These are phyloP conservation scores for Phylloboletellus chloephorus DNA, from an alignment of 1,284 basidiomycete genomes.

Conservation along the genomic window DNA sequence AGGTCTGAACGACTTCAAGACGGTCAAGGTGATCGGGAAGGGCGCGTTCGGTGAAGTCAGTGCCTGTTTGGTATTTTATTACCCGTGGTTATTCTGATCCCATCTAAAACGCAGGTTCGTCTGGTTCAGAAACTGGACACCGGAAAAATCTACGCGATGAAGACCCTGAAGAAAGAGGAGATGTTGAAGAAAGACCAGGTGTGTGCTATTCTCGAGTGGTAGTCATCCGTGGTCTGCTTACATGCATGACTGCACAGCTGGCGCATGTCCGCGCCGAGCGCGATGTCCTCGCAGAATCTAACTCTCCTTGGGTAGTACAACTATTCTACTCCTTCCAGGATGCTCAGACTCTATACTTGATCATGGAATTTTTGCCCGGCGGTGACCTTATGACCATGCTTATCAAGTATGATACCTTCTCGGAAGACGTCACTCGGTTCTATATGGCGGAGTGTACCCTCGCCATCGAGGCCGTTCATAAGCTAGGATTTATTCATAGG, in stretches of 20 bases:
- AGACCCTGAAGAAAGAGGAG: slow-evolving; percentile 94
- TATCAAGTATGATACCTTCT: slow-evolving; percentile 99
- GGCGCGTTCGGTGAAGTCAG: slow-evolving; percentile 88
- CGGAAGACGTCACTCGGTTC: slow-evolving; percentile 96
- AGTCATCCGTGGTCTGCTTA: slow-evolving; percentile 29
- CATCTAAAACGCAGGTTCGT: slow-evolving; percentile 65
- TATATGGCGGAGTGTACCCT: slow-evolving; percentile 95
- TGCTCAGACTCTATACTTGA: slow-evolving; percentile 87
- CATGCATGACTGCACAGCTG: slow-evolving; percentile 50
- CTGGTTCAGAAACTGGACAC: slow-evolving; percentile 96
- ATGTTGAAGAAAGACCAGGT: slow-evolving; percentile 99
- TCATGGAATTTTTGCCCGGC: slow-evolving; percentile 99
- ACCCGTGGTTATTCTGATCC: slow-evolving; percentile 49
- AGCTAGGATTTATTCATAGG: slow-evolving; percentile 91
- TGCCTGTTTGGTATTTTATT: slow-evolving; percentile 1
- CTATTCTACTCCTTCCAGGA: slow-evolving; percentile 99
- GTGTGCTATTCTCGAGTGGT: slow-evolving; percentile 18
- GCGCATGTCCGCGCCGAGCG: slow-evolving; percentile 83
- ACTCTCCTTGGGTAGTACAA: slow-evolving; percentile 97
- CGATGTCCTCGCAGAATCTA: slow-evolving; percentile 95
- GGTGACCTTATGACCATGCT: slow-evolving; percentile 99
- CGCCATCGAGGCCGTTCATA: slow-evolving; percentile 88
- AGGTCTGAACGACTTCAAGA: slow-evolving; percentile 84
- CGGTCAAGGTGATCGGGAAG: slow-evolving; percentile 93
- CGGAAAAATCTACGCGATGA: slow-evolving; percentile 99